These are phyloP conservation scores for Aureobasidium sp. DNA, from an alignment of 2,329 filamentous ascomycete species.

Conservation along the genomic window DNA sequence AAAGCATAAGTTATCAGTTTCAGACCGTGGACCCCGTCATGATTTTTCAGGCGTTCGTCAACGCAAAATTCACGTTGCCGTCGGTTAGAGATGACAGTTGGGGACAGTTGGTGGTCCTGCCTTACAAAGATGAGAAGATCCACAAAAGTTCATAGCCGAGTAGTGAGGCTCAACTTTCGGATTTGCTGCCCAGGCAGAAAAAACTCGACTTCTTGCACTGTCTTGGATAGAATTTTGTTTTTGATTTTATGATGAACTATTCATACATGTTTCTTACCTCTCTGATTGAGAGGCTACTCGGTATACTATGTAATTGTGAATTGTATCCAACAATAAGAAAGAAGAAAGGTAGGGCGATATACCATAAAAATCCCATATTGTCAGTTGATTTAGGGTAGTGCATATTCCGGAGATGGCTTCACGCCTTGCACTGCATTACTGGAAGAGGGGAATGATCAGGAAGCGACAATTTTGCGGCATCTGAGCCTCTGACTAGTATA, in stretches of 20 bases:
- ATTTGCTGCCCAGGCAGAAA: constrained; percentile 7
- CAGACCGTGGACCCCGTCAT: neutral
- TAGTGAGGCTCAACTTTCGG: neutral
- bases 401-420: neutral
- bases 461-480: neutral
- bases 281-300: neutral
- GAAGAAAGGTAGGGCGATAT: neutral
- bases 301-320: too few species aligned
- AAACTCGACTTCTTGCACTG: neutral
- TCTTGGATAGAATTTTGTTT: neutral
- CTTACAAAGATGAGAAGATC: neutral
- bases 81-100: neutral
- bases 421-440: neutral
- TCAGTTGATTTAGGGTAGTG: neutral
- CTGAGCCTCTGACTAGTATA: neutral
- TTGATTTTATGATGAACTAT: neutral
- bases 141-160: neutral
- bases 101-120: neutral
- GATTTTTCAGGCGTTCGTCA: neutral
- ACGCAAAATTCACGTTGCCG: neutral
- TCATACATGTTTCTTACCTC: neutral
- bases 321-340: too few species aligned
- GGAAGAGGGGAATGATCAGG: neutral
- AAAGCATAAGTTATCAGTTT: neutral
- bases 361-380: neutral